Conservation (phyloP, 2,329 filamentous ascomycete genomes). For the Aspergillus calidoustus region DNA sequence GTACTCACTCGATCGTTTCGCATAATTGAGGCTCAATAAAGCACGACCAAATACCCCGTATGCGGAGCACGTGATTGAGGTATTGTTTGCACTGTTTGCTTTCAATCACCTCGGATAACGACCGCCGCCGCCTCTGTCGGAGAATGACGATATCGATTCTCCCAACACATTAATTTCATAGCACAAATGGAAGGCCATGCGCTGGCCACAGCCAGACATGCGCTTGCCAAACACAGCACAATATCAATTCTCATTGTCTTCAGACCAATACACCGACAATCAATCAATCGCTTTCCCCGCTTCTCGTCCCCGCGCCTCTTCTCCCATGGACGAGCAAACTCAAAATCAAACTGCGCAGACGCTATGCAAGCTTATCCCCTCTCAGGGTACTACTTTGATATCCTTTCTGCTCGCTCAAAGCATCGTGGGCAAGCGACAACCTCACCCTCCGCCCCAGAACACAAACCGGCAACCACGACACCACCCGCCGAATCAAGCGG, state of each 20-base stretch:
- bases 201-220: slow-evolving; percentile 22
- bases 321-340: slow-evolving; percentile 23
- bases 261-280: slow-evolving; percentile 8
- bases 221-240: slow-evolving; percentile 20
- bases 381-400: slow-evolving; percentile 50
- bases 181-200: slow-evolving; percentile 35
- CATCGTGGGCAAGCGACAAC: slow-evolving; percentile 27
- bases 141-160: slow-evolving; percentile 19
- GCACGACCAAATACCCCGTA: not conserved
- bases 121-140: not conserved
- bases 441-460: slow-evolving; percentile 20
- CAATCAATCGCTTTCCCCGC: slow-evolving; percentile 26
- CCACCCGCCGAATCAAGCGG: slow-evolving; percentile 24
- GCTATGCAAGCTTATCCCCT: slow-evolving; percentile 44
- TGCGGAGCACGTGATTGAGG: not conserved
- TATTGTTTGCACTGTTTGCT: slow-evolving; percentile 46
- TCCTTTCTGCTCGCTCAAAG: slow-evolving; percentile 40
- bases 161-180: not conserved
- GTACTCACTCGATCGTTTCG: not conserved
- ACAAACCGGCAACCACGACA: slow-evolving; percentile 19
- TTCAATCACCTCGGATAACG: slow-evolving; percentile 10
- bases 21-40: not conserved
- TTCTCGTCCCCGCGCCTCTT: slow-evolving; percentile 27
- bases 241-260: not conserved
- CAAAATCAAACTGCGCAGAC: slow-evolving; percentile 15